Conservation (phyloP, 2,329 filamentous ascomycete species). For the Alternaria hordeiaustralica region DNA sequence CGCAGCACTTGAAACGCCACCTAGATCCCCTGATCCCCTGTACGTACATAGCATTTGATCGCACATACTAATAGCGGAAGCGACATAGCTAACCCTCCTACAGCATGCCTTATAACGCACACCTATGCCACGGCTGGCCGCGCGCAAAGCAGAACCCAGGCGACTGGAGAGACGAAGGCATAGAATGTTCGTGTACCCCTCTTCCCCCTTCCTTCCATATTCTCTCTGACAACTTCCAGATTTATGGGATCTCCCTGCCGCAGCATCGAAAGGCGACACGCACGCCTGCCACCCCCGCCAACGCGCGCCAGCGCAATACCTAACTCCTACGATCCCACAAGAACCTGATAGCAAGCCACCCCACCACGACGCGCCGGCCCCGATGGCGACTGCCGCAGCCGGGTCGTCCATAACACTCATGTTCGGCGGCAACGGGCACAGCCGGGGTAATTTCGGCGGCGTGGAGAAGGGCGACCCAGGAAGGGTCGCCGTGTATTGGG, state of each 20-base stretch:
- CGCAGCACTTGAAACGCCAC: background rate
- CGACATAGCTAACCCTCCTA: no score
- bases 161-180: background rate
- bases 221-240: background rate
- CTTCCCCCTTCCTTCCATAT: background rate
- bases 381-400: constrained; percentile 23
- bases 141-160: constrained; percentile 16
- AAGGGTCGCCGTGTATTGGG: constrained; percentile 22
- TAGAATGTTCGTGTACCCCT: background rate
- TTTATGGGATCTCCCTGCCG: constrained; percentile 10
- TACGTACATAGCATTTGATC: background rate
- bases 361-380: constrained; percentile 15
- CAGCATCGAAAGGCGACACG: constrained; percentile 5
- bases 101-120: constrained; percentile 10
- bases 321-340: background rate
- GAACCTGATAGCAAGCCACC: background rate
- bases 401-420: constrained; percentile 28
- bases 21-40: background rate
- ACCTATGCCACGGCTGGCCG: constrained; percentile 20
- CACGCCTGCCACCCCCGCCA: constrained; percentile 27
- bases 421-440: constrained; percentile 38
- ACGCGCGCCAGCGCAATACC: constrained; percentile 18
- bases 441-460: constrained; percentile 32
- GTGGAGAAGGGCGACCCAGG: constrained; percentile 30
- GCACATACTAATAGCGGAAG: no score